Evolutionary conservation across 768 basidiomycete species (phyloP), one percentile per base, ranked within the genome.

Genomic region (Grammothele lineata): DNA sequence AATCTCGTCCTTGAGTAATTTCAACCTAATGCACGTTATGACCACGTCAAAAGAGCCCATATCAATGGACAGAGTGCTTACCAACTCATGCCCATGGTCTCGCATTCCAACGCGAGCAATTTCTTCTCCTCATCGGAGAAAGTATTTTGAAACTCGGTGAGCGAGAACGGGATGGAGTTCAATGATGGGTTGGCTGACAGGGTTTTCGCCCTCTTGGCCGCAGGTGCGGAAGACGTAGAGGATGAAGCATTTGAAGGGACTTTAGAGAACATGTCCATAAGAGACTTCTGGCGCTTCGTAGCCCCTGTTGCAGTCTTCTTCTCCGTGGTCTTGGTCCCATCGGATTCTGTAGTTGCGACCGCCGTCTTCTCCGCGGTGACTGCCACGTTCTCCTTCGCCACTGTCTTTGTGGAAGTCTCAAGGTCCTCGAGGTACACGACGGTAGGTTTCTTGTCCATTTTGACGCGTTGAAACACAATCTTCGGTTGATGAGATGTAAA

Each of bases 81-180:
- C 85, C 86, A 87, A 55, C 81, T 83, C 61, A 78, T 80, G 18
- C 82, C 81, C 75, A 91, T 77, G n/a, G 74, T 75, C 35, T 83
- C 78, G 55, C 78, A 80, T 62, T 91, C 88, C 18, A 92, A 75
- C 33, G 66, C 62, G 30, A 92, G 73, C 14, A 89, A 66, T 15
- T 69, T 62, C 43, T 66, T 76, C 55, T 82, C 72, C 43, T 85
- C 77, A 17, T 80, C 78, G 8, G 76, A 70, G 39, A 87, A 62
- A 4, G 77, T 73, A 3, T 72, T 74, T 33, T 67, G 54, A 56
- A 73, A 88, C 22, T 70, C 72, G 10, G 67, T 70, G 54, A 77
- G 50, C 23, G 83, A 85, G 62, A 88, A 87, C 8, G 85, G 81
- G 35, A 88, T 82, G 10, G 78, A 73, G 59, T 87, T 85, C 26